Evolutionary conservation across 768 basidiomycete genomes (phyloP).

Genomic region (Lentinula detonsa): DNA sequence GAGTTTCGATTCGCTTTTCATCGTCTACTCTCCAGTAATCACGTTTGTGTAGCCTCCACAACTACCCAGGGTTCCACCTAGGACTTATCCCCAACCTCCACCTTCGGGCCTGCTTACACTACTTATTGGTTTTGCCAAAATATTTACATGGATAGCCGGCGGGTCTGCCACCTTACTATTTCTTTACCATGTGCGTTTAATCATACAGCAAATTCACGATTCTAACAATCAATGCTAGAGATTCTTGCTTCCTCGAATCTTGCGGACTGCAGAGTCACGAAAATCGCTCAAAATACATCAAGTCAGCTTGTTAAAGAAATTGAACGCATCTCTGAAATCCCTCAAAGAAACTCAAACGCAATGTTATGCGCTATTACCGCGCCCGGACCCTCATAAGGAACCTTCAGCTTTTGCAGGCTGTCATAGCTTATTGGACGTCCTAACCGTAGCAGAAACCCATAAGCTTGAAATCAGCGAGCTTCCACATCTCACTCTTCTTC

Average conservation of each 20-base stretch:
- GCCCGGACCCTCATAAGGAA: slow-evolving; percentile 45
- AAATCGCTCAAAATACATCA: slow-evolving; percentile 58
- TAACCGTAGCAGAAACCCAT: slow-evolving; percentile 22
- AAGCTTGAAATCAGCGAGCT: slow-evolving; percentile 25
- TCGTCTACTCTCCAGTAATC: neutral
- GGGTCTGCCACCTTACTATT: slow-evolving; percentile 53
- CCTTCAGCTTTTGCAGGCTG: slow-evolving; percentile 34
- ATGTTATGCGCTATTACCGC: slow-evolving; percentile 52
- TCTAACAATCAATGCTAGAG: slow-evolving; percentile 34
- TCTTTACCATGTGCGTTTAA: slow-evolving; percentile 56
- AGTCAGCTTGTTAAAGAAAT: slow-evolving; percentile 42
- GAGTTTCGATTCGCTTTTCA: slow-evolving; percentile 13
- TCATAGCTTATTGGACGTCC: slow-evolving; percentile 36
- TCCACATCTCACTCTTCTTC: slow-evolving; percentile 50
- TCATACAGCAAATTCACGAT: neutral
- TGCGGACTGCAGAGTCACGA: slow-evolving; percentile 53
- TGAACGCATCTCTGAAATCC: slow-evolving; percentile 49
- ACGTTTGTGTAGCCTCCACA: slow-evolving; percentile 10
- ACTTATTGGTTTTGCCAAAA: slow-evolving; percentile 32
- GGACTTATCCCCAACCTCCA: slow-evolving; percentile 45
- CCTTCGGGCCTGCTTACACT: slow-evolving; percentile 43
- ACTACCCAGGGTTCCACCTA: slow-evolving; percentile 37
- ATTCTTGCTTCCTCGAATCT: slow-evolving; percentile 62
- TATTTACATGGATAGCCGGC: slow-evolving; percentile 58
- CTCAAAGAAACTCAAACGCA: slow-evolving; percentile 52